Conservation (phyloP, 1,284 basidiomycete species). For the Cryptococcus sp. region DNA sequence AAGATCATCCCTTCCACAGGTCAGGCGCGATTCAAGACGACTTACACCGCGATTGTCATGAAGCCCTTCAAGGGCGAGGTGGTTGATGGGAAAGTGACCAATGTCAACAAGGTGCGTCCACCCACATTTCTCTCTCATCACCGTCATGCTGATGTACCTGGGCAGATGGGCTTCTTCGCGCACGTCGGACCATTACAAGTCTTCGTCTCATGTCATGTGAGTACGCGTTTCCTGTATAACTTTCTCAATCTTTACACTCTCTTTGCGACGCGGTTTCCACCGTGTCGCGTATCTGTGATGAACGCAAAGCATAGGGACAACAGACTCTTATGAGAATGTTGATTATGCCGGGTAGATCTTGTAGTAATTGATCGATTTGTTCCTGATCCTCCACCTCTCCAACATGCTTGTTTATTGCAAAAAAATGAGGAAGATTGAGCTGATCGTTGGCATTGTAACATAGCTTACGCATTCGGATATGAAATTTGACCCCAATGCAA, state of each 20-base stretch:
- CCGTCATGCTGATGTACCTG: not conserved
- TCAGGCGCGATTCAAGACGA: constrained; percentile 88
- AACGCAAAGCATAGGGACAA: constrained; percentile 47
- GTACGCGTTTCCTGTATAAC: constrained; percentile 34
- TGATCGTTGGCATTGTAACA: constrained; percentile 4
- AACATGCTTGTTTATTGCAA: constrained; percentile 5
- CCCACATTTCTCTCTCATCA: not conserved
- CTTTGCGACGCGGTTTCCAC: not conserved
- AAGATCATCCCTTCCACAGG: constrained; percentile 90
- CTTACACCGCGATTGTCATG: constrained; percentile 91
- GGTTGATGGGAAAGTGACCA: constrained; percentile 92
- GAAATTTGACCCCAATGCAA: constrained; percentile 88
- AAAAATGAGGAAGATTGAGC: not conserved
- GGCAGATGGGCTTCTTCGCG: constrained; percentile 95
- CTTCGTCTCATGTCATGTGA: constrained; percentile 90
- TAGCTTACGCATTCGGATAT: constrained; percentile 91
- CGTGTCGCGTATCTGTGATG: constrained; percentile 20
- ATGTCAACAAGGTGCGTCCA: constrained; percentile 83
- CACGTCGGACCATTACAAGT: constrained; percentile 90
- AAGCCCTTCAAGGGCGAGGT: constrained; percentile 99
- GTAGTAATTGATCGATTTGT: constrained; percentile 53
- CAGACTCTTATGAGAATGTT: constrained; percentile 41
- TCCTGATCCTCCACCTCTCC: constrained; percentile 29
- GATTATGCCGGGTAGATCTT: constrained; percentile 53
- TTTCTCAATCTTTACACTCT: not conserved